Conservation (phyloP, 2,329 filamentous ascomycete species). For the Fusarium musae region DNA sequence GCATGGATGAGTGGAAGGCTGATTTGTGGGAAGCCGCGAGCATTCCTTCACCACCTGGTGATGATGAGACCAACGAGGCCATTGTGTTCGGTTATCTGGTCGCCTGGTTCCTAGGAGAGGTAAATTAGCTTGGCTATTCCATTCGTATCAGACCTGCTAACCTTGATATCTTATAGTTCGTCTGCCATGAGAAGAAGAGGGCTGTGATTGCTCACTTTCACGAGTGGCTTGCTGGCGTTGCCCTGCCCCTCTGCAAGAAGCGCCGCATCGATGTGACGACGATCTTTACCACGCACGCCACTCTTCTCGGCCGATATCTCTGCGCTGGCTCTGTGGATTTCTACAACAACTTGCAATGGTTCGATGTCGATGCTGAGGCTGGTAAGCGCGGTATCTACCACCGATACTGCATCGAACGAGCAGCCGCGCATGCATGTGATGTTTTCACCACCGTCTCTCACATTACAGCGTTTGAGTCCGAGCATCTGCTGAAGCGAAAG, state of each 20-base stretch:
- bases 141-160: slow-evolving; percentile 21
- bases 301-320: slow-evolving; percentile 92
- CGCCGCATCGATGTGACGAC: slow-evolving; percentile 96
- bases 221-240: slow-evolving; percentile 97
- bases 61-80: slow-evolving; percentile 96
- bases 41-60: slow-evolving; percentile 91
- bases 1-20: slow-evolving; percentile 94
- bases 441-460: slow-evolving; percentile 99
- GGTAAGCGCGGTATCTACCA: slow-evolving; percentile 99
- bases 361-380: slow-evolving; percentile 95
- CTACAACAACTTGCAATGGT: slow-evolving; percentile 98
- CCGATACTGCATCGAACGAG: slow-evolving; percentile 96
- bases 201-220: slow-evolving; percentile 99
- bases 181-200: slow-evolving; percentile 89
- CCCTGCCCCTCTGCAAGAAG: slow-evolving; percentile 90
- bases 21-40: slow-evolving; percentile 93
- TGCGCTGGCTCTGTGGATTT: slow-evolving; percentile 98
- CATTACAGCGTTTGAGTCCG: slow-evolving; percentile 97
- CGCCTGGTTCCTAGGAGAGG: slow-evolving; percentile 98
- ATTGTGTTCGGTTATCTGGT: slow-evolving; percentile 98
- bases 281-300: slow-evolving; percentile 98
- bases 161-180: slow-evolving; percentile 70
- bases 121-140: slow-evolving; percentile 54
- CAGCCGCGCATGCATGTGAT: slow-evolving; percentile 89
- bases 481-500: slow-evolving; percentile 96